A percentile compares a stretch with the other conserved stretches of the same genome.
Evolutionary conservation across 768 basidiomycete genomes (phyloP).

Genomic region (Auriscalpium vulgare): DNA sequence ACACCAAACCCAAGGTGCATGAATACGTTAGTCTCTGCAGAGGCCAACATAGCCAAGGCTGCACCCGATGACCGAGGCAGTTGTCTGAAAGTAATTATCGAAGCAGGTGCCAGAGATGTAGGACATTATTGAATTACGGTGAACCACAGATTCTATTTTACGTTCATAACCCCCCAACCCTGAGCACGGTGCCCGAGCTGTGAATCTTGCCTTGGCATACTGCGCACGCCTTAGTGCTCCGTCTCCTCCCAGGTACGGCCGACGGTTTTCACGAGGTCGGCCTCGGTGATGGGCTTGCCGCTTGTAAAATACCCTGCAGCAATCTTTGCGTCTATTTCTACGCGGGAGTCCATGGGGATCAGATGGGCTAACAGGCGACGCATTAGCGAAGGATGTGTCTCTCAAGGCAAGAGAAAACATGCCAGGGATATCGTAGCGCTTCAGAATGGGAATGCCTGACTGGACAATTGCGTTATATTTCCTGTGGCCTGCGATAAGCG

Average conservation of each 20-base stretch:
- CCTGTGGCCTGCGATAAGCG: constrained; percentile 30
- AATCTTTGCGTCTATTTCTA: constrained; percentile 96
- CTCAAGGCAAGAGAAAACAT: constrained; percentile 14
- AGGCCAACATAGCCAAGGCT: too few relatives aligned
- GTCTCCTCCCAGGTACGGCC: constrained; percentile 89
- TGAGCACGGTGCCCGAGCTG: too few relatives aligned
- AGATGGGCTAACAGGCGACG: constrained; percentile 50
- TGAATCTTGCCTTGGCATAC: too few relatives aligned
- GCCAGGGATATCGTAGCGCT: constrained; percentile 85
- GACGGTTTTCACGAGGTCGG: constrained; percentile 78
- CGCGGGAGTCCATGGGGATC: constrained; percentile 82
- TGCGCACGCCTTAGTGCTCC: constrained; percentile 45
- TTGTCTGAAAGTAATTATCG: too few relatives aligned
- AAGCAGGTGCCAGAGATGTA: too few relatives aligned
- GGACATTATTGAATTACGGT: too few relatives aligned
- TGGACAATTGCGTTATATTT: constrained; percentile 94
- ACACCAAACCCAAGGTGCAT: too few relatives aligned
- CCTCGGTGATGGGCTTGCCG: constrained; percentile 67
- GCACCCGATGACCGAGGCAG: too few relatives aligned
- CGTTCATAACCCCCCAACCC: too few relatives aligned
- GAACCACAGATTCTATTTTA: too few relatives aligned
- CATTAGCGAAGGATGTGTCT: not conserved
- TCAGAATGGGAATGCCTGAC: constrained; percentile 75
- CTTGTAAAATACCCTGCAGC: constrained; percentile 89
- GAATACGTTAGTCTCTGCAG: too few relatives aligned